phyloP scores from a whole-genome alignment of 106 monocot genomes.

The Xerophyta viscosa region DNA sequence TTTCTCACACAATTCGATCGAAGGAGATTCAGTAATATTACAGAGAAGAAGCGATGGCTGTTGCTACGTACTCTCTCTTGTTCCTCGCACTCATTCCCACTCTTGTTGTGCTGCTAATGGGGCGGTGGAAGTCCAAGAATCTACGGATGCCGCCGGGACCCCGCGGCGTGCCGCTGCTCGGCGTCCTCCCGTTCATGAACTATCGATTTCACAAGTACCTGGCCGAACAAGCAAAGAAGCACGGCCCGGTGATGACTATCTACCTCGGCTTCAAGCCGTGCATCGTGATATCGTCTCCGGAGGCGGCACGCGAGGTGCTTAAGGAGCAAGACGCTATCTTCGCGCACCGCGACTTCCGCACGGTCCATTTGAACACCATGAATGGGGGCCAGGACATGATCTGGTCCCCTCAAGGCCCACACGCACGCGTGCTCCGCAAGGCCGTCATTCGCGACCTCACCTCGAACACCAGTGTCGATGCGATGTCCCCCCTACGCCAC shows the following conservation, averaged over 20 bases:
- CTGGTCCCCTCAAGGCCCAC: background rate
- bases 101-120: too few relatives aligned
- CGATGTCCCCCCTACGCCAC: conserved; percentile 2
- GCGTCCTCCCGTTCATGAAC: conserved; percentile 3
- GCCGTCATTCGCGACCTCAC: conserved; percentile 6
- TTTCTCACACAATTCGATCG: too few relatives aligned
- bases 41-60: too few relatives aligned
- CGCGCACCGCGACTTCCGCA: conserved; percentile 3
- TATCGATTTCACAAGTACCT: conserved; percentile 4
- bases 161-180: conserved; percentile 5
- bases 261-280: conserved; percentile 1
- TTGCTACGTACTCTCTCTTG: too few relatives aligned
- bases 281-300: conserved; percentile 3
- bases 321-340: conserved; percentile 7
- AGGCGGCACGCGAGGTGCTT: background rate
- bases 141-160: conserved; percentile 16
- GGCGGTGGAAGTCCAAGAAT: too few relatives aligned
- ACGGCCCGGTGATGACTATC: conserved; percentile 8
- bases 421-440: conserved; percentile 8
- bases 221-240: background rate
- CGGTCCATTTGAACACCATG: background rate
- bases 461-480: background rate
- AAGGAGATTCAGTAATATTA: too few relatives aligned
- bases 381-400: background rate
- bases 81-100: too few relatives aligned